These are phyloP conservation scores for Suillus subalutaceus DNA, from an alignment of 768 basidiomycete genomes.

Conservation along the genomic window DNA sequence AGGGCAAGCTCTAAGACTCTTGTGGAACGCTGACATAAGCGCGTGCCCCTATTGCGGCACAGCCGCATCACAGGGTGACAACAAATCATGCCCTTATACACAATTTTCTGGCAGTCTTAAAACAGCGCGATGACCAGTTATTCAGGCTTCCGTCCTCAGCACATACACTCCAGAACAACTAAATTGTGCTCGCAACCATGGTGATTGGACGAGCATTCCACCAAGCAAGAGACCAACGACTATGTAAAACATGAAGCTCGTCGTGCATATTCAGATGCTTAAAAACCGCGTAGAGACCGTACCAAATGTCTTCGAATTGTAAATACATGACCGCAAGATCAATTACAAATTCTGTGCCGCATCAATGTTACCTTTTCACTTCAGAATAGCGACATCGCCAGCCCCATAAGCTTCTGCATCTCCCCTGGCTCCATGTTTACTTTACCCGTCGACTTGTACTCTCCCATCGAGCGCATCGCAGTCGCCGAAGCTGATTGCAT, in stretches of 20 bases:
- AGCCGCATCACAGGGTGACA: too few species aligned
- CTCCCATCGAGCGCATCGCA: constrained; percentile 30
- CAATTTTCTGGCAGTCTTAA: too few species aligned
- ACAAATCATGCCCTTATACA: too few species aligned
- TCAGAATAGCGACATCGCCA: constrained; percentile 31
- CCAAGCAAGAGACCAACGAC: neutral
- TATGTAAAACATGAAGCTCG: neutral
- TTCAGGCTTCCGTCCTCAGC: too few species aligned
- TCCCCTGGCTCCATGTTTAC: constrained; percentile 30
- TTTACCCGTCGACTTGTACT: constrained; percentile 29
- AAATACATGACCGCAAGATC: neutral
- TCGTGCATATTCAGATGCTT: neutral
- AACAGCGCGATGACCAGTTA: too few species aligned
- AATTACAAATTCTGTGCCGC: neutral
- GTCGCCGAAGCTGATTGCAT: constrained; percentile 35
- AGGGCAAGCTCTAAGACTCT: too few species aligned
- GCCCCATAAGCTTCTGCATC: constrained; percentile 28
- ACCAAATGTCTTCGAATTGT: neutral
- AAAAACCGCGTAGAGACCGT: neutral
- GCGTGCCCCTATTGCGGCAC: too few species aligned
- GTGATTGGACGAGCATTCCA: too few species aligned
- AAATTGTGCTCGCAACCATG: too few species aligned
- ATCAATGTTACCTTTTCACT: neutral
- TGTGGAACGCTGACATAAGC: too few species aligned
- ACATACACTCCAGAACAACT: too few species aligned